Percentiles rank a stretch among this genome's conserved stretches.
phyloP scores from a whole-genome alignment of 116 monocot genomes.

The Zostera marina region DNA sequence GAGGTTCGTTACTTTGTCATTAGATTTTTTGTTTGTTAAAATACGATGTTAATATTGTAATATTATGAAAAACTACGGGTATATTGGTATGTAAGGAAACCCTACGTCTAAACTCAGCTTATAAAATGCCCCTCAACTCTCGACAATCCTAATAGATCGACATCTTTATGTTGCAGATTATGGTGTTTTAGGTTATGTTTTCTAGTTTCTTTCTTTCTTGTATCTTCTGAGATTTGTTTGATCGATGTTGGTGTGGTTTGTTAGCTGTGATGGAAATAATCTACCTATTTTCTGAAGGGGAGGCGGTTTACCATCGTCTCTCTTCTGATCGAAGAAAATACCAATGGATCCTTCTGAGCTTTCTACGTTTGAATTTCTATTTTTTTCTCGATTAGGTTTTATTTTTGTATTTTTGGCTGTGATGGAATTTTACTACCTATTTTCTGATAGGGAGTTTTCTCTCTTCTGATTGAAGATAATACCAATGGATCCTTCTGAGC shows the following conservation, averaged over 20 bases:
- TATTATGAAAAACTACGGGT: too few species aligned
- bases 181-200: background rate
- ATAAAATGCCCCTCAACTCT: too few species aligned
- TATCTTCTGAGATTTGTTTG: background rate
- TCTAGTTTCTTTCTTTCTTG: background rate
- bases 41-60: too few species aligned
- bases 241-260: too few species aligned
- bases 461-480: constrained; percentile 30
- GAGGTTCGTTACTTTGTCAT: too few species aligned
- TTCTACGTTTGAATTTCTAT: background rate
- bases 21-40: too few species aligned
- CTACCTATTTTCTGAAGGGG: constrained; percentile 74
- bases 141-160: background rate
- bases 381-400: background rate
- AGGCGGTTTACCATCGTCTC: constrained; percentile 1
- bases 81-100: too few species aligned
- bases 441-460: constrained; percentile 30
- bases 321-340: constrained; percentile 31
- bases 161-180: background rate
- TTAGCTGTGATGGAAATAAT: constrained; percentile 46
- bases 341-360: constrained; percentile 99
- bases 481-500: constrained; percentile 99
- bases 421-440: constrained; percentile 71
- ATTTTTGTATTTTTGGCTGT: constrained; percentile 11
- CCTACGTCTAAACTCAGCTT: too few species aligned